phyloP scores from a whole-genome alignment of 805 yeast species.

The Starmerella etchellsii region DNA sequence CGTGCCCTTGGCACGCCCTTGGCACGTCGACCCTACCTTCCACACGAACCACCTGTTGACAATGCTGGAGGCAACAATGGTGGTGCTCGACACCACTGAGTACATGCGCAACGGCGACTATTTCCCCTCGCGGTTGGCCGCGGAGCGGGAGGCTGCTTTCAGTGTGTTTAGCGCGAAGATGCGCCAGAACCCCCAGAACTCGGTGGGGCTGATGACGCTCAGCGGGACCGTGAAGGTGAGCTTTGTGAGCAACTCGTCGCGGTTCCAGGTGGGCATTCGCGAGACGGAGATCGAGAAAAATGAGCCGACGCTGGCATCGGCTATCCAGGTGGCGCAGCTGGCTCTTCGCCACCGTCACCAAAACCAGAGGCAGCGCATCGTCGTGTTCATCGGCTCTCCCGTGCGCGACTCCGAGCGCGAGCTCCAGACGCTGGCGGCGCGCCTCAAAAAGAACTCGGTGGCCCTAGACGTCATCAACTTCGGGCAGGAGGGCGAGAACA shows the following conservation, averaged over 20 bases:
- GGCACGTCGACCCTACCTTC: neutral
- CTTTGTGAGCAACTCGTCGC: constrained; percentile 75
- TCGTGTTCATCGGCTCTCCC: constrained; percentile 84
- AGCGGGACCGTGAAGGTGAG: constrained; percentile 89
- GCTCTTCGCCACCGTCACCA: constrained; percentile 94
- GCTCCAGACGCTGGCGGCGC: constrained; percentile 72
- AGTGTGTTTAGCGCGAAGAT: constrained; percentile 75
- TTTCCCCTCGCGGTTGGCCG: constrained; percentile 74
- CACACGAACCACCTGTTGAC: too few relatives aligned
- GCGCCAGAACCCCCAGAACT: constrained; percentile 81
- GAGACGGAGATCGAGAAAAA: constrained; percentile 44
- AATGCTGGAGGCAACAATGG: constrained; percentile 84
- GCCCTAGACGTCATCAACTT: constrained; percentile 83
- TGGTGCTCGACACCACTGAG: constrained; percentile 91
- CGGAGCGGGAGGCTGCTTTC: constrained; percentile 83
- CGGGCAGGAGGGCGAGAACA: constrained; percentile 75
- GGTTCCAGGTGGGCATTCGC: constrained; percentile 70
- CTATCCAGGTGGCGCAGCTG: constrained; percentile 84
- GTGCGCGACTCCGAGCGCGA: constrained; percentile 55
- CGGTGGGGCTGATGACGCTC: constrained; percentile 81
- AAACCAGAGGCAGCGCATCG: constrained; percentile 78
- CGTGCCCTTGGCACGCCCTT: neutral
- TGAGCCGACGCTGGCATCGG: constrained; percentile 54
- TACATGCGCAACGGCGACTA: constrained; percentile 93
- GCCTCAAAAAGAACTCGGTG: constrained; percentile 82